phyloP scores from a whole-genome alignment of 192 early-diverging fungal genomes.

The Jimgerdemannia flammicorona region DNA sequence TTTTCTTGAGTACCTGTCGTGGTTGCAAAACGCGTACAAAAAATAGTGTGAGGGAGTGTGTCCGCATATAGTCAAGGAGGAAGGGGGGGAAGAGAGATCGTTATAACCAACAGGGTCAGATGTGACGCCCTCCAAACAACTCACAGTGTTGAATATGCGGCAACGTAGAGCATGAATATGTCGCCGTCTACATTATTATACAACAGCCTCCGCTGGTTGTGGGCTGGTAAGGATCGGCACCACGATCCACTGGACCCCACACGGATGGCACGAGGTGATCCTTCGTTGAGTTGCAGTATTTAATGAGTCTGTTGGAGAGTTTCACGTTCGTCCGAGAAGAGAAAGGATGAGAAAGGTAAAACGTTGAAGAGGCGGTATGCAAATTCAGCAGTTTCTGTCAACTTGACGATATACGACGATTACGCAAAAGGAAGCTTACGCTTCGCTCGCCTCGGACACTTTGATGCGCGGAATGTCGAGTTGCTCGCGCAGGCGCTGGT shows the following conservation, averaged over 20 bases:
- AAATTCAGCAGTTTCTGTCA: background rate
- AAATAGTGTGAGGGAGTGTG: no score
- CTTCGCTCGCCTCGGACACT: slow-evolving; percentile 32
- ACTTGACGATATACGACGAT: background rate
- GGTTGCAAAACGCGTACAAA: no score
- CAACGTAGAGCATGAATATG: no score
- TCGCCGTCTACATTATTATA: no score
- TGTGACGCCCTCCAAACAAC: no score
- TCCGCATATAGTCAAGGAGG: no score
- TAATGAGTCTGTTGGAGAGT: background rate
- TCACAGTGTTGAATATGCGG: no score
- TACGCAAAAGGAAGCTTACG: slow-evolving; percentile 1
- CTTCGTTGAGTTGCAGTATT: slow-evolving; percentile 11
- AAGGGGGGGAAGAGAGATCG: no score
- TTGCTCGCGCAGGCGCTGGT: slow-evolving; percentile 32
- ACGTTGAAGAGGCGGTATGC: background rate
- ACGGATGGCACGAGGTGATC: slow-evolving; percentile 20
- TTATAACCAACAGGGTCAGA: no score
- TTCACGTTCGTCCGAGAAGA: background rate
- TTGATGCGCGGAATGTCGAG: slow-evolving; percentile 35
- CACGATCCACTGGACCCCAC: slow-evolving; percentile 39
- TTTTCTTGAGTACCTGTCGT: no score
- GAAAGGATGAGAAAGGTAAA: background rate
- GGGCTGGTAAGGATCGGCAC: slow-evolving; percentile 38
- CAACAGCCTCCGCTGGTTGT: slow-evolving; percentile 4